Evolutionary conservation across 768 basidiomycete species (phyloP), one percentile per base, ranked within the genome.

Genomic region (Termitomyces bulborhizus): DNA sequence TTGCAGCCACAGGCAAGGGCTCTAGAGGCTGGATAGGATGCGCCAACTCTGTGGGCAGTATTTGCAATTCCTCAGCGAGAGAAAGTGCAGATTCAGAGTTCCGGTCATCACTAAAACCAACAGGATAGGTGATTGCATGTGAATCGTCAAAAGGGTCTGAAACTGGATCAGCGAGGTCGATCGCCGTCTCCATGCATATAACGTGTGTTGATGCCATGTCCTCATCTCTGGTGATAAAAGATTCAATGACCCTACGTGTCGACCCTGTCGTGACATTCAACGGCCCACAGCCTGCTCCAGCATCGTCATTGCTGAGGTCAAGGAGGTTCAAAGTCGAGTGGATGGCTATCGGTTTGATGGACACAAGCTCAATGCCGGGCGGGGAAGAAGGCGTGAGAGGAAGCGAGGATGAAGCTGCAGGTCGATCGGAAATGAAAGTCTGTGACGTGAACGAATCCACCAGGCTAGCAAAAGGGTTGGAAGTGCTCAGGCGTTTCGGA

Each of bases 131-230:
- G 5, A 57, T 21, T 5, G 53, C 59, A 51, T 60, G 27, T 1
- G 50, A 26, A 42, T 57, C 59, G 40, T 60, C 56, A 24, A 60
- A 60, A 3, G 59, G 59, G 21, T 57, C 56, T 16, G 54, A 43
- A 47, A 46, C 46, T 12, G 44, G 29, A 21, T 31, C 55, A 32
- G 3, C 45, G n/a, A 24, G 18, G 36, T 37, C 37, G 18, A 31
- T 46, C 13, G n/a, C 44, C 12, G 44, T 36, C 9, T 32, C 50
- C 49, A n/a, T 21, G 24, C 46, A 37, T 24, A 15, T 34, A 8
- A n/a, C 18, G 39, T 56, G 42, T 31, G 43, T 46, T 29, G 42
- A 3, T 9, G 11, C n/a, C 26, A 34, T 43, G 6, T 31, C 18
- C 16, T 34, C 37, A 6, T 21, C 8, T 29, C 12, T 27, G 6